A percentile compares a stretch with the other conserved stretches of the same genome.
Evolutionary conservation across 2,329 filamentous ascomycete species (phyloP).

Genomic region (Metarhizium album): DNA sequence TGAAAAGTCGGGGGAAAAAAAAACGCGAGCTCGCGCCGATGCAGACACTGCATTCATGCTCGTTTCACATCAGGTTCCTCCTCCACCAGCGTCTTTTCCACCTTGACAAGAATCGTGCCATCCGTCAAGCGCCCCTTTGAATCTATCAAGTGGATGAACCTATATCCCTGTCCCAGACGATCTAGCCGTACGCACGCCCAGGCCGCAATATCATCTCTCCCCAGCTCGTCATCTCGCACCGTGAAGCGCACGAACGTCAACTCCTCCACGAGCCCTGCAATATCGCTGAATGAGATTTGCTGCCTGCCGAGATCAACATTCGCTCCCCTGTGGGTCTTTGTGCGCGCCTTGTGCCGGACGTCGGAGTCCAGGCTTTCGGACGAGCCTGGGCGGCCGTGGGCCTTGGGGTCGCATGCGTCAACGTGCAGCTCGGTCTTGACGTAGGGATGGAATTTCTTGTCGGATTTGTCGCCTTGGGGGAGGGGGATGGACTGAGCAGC

Average conservation of each 20-base stretch:
- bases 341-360: conserved; percentile 46
- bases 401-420: conserved; percentile 46
- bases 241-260: conserved; percentile 73
- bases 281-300: conserved; percentile 43
- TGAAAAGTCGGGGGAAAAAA: no score
- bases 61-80: not conserved
- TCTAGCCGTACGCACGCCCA: conserved; percentile 88
- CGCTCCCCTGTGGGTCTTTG: conserved; percentile 44
- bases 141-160: conserved; percentile 69
- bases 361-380: conserved; percentile 30
- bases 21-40: no score
- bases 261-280: conserved; percentile 51
- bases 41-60: not conserved
- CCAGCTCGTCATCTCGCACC: conserved; percentile 76
- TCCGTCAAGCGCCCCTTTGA: conserved; percentile 52
- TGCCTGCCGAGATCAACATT: conserved; percentile 54
- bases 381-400: conserved; percentile 20
- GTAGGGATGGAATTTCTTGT: conserved; percentile 61
- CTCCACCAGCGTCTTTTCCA: conserved; percentile 47
- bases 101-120: conserved; percentile 62
- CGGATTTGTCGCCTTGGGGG: conserved; percentile 38
- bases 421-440: conserved; percentile 77
- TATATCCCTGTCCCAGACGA: conserved; percentile 62
- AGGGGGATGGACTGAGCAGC: conserved; percentile 69
- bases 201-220: conserved; percentile 65